Evolutionary conservation across 129 eudicot species (phyloP).

Genomic region (Dittrichia graveolens): DNA sequence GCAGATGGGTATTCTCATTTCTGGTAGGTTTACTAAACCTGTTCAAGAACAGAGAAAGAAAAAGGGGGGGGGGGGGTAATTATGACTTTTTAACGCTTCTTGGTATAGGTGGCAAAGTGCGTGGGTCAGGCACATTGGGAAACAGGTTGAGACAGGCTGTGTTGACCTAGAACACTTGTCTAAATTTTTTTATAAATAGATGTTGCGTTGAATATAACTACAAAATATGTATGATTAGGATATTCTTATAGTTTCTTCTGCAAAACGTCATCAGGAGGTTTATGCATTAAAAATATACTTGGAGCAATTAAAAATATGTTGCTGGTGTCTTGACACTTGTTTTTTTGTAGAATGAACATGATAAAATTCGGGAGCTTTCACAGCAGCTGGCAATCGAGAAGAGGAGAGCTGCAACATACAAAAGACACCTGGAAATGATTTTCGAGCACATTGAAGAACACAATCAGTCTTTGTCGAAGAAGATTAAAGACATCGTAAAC

Average conservation of each 20-base stretch:
- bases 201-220: too few species aligned
- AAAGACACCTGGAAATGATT: slow-evolving; percentile 77
- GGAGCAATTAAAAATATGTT: too few species aligned
- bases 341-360: slow-evolving; percentile 73
- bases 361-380: slow-evolving; percentile 84
- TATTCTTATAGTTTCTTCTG: too few species aligned
- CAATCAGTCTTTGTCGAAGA: slow-evolving; percentile 66
- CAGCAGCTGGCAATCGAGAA: slow-evolving; percentile 91
- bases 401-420: slow-evolving; percentile 79
- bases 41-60: neutral
- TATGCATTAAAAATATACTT: too few species aligned
- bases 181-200: too few species aligned
- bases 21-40: neutral
- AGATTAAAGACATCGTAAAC: slow-evolving; percentile 72
- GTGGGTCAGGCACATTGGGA: too few species aligned
- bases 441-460: slow-evolving; percentile 94
- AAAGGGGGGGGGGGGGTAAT: neutral
- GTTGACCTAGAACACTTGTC: too few species aligned
- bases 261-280: too few species aligned
- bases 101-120: too few species aligned
- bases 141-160: too few species aligned
- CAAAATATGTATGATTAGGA: too few species aligned
- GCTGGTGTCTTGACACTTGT: neutral
- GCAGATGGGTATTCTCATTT: neutral
- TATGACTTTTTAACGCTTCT: neutral